Evolutionary conservation across 176 grass and related monocot species (phyloP).

Genomic region (Typha latifolia): DNA sequence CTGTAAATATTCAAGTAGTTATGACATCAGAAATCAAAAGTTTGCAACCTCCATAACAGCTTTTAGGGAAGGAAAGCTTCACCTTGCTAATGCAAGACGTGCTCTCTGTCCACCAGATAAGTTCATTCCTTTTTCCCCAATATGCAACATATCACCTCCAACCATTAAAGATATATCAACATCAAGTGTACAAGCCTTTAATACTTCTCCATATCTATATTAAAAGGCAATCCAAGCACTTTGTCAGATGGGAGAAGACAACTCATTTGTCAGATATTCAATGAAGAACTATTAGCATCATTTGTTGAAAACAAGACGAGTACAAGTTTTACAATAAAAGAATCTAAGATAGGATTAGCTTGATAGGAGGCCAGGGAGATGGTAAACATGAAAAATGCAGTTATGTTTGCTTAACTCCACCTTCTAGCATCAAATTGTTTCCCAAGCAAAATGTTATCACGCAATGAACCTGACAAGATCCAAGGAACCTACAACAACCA

Average conservation of each 20-base stretch:
- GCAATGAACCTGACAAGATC: slow-evolving; percentile 75
- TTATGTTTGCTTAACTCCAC: slow-evolving; percentile 21
- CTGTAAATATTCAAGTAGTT: slow-evolving; percentile 36
- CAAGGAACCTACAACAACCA: slow-evolving; percentile 64
- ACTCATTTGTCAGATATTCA: too few relatives aligned
- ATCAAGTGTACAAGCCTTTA: slow-evolving; percentile 81
- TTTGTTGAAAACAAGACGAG: background rate
- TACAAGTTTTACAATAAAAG: background rate
- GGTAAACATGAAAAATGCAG: slow-evolving; percentile 4
- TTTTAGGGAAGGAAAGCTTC: slow-evolving; percentile 6
- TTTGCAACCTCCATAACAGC: slow-evolving; percentile 8
- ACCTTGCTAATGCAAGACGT: slow-evolving; percentile 89
- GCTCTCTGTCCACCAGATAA: slow-evolving; percentile 93
- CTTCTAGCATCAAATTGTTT: slow-evolving; percentile 62
- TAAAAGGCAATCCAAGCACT: slow-evolving; percentile 5
- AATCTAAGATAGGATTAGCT: background rate
- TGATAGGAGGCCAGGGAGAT: background rate
- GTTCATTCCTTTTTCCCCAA: slow-evolving; percentile 87
- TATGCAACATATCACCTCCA: slow-evolving; percentile 60
- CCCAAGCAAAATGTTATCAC: slow-evolving; percentile 89
- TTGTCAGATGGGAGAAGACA: too few relatives aligned
- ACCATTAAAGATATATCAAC: slow-evolving; percentile 72
- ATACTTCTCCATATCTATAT: slow-evolving; percentile 77
- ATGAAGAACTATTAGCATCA: too few relatives aligned
- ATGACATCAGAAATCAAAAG: slow-evolving; percentile 17